A percentile compares a stretch with the other conserved stretches of the same genome.
Evolutionary conservation across 2,329 filamentous ascomycete genomes (phyloP).

Genomic region (Epichloe sibirici): DNA sequence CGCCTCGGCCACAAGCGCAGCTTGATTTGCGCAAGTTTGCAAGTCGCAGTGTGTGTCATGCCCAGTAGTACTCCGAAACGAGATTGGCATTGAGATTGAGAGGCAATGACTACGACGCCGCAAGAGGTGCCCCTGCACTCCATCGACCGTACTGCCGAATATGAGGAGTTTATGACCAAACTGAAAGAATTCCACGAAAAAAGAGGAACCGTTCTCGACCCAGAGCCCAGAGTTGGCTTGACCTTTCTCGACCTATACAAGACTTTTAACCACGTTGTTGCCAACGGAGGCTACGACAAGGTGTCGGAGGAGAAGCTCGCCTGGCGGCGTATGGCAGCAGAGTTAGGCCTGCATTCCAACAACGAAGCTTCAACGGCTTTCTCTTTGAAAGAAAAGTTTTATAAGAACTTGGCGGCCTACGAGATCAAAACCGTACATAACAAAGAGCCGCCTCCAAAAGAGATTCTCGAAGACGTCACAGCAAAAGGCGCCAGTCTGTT

Average conservation of each 20-base stretch:
- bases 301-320: constrained; percentile 73
- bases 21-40: constrained; percentile 3
- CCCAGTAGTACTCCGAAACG: not conserved
- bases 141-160: constrained; percentile 55
- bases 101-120: constrained; percentile 14
- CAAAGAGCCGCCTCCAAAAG: constrained; percentile 72
- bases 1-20: not conserved
- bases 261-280: constrained; percentile 65
- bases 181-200: constrained; percentile 64
- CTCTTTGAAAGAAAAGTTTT: constrained; percentile 76
- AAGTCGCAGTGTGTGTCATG: not conserved
- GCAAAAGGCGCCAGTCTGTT: constrained; percentile 75
- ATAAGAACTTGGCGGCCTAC: constrained; percentile 78
- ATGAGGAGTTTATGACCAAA: constrained; percentile 65
- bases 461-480: constrained; percentile 78
- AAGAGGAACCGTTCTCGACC: constrained; percentile 67
- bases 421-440: constrained; percentile 70
- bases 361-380: constrained; percentile 79
- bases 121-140: constrained; percentile 27
- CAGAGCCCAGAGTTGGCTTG: constrained; percentile 68
- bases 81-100: not conserved
- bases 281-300: constrained; percentile 74
- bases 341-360: constrained; percentile 61
- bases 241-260: constrained; percentile 66
- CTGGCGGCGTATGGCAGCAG: constrained; percentile 68